Evolutionary conservation across 2,329 filamentous ascomycete species (phyloP).

Genomic region (Diaporthe longicolla): DNA sequence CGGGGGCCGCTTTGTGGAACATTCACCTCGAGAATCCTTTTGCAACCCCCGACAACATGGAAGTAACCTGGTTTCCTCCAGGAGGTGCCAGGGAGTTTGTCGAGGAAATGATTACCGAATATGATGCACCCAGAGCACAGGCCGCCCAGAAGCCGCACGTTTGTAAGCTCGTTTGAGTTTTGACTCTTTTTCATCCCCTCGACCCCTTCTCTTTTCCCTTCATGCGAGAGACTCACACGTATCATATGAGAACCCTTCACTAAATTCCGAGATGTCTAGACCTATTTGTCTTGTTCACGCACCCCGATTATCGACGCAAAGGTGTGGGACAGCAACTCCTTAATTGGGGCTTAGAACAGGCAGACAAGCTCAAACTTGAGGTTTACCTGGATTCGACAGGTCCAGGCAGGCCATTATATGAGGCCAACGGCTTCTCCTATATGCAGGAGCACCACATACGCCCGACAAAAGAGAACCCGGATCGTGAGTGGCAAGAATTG

Average conservation of each 20-base stretch:
- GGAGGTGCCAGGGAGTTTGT: constrained; percentile 45
- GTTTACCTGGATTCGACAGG: constrained; percentile 47
- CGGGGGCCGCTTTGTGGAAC: constrained; percentile 50
- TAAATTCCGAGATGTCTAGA: constrained; percentile 36
- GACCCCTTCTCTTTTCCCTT: not conserved
- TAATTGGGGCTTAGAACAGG: constrained; percentile 47
- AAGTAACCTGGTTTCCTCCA: constrained; percentile 52
- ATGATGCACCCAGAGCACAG: not conserved
- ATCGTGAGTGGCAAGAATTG: constrained; percentile 47
- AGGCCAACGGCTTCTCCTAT: constrained; percentile 44
- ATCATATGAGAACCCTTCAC: too few relatives aligned
- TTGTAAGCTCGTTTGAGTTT: constrained; percentile 12
- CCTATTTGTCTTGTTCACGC: constrained; percentile 47
- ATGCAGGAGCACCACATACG: constrained; percentile 46
- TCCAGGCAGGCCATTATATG: constrained; percentile 44
- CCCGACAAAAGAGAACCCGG: constrained; percentile 44
- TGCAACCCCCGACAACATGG: constrained; percentile 34
- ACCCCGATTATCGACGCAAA: constrained; percentile 45
- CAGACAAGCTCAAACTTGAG: constrained; percentile 45
- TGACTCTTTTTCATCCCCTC: not conserved
- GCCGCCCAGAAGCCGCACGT: constrained; percentile 26
- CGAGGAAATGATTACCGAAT: constrained; percentile 43
- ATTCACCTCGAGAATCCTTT: constrained; percentile 50
- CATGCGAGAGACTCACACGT: too few relatives aligned
- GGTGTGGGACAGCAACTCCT: constrained; percentile 47